Evolutionary conservation across 768 basidiomycete species (phyloP).

Genomic region (Suillus decipiens): DNA sequence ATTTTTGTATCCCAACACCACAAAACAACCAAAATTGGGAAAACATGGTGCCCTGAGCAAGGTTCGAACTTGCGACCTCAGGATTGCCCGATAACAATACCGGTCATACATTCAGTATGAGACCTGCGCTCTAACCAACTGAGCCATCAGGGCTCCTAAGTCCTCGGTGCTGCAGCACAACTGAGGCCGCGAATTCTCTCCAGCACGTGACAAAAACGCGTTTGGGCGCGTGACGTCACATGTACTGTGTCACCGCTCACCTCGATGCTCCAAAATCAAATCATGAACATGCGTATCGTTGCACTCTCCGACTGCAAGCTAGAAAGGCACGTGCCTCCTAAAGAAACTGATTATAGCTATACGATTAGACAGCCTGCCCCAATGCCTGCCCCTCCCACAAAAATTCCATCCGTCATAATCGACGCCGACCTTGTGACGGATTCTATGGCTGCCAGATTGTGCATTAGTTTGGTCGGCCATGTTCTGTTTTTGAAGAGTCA

Average conservation of each 20-base stretch:
- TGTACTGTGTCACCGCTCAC: not conserved
- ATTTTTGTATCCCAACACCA: too few relatives aligned
- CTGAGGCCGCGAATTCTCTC: not conserved
- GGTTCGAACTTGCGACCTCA: constrained; percentile 65
- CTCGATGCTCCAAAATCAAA: not conserved
- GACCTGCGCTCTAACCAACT: constrained; percentile 59
- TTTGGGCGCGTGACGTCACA: constrained; percentile 1
- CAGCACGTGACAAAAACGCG: constrained; percentile 1
- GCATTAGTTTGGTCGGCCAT: constrained; percentile 64
- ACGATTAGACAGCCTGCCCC: not conserved
- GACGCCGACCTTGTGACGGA: constrained; percentile 56
- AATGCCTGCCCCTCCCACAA: constrained; percentile 8
- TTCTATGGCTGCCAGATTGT: constrained; percentile 62
- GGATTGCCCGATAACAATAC: constrained; percentile 39
- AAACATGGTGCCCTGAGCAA: constrained; percentile 48
- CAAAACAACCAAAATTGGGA: too few relatives aligned
- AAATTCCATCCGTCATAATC: constrained; percentile 45
- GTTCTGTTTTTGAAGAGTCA: constrained; percentile 79
- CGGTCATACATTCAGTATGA: constrained; percentile 43
- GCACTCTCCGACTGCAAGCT: not conserved
- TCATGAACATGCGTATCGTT: not conserved
- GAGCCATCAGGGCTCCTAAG: constrained; percentile 40
- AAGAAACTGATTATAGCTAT: too few relatives aligned
- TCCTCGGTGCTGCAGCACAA: too few relatives aligned
- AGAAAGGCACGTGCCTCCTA: not conserved